Percentiles rank a stretch among this genome's conserved stretches.
Conservation (phyloP, 306 rosid species). For the Citrullus colocynthis region DNA sequence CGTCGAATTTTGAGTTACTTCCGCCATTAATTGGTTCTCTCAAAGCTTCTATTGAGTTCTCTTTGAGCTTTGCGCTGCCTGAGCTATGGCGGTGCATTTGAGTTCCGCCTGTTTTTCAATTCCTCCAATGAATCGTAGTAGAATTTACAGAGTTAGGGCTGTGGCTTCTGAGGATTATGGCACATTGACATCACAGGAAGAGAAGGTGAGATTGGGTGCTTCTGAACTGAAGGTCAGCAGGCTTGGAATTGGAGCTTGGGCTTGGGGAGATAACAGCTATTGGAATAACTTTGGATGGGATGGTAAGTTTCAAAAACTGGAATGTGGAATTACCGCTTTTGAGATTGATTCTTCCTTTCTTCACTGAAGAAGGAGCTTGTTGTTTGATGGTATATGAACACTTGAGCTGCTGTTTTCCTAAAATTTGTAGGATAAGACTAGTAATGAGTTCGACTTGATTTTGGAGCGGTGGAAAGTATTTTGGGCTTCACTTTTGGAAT, state of each 20-base stretch:
- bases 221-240: slow-evolving; percentile 63
- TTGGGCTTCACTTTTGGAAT: background rate
- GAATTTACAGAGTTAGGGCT: background rate
- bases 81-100: background rate
- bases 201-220: slow-evolving; percentile 52
- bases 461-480: background rate
- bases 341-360: background rate
- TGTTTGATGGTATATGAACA: background rate
- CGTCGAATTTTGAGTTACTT: too few relatives aligned
- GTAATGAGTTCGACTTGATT: background rate
- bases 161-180: background rate
- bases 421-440: background rate
- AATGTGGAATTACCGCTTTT: background rate
- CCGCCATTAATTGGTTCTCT: too few relatives aligned
- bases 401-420: background rate
- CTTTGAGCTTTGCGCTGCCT: background rate
- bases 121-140: background rate
- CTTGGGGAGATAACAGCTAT: slow-evolving; percentile 84
- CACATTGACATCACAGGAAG: slow-evolving; percentile 16
- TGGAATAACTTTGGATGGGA: slow-evolving; percentile 71
- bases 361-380: background rate
- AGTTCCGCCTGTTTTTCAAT: too few relatives aligned
- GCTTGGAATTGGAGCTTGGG: slow-evolving; percentile 89
- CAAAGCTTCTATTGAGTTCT: too few relatives aligned
- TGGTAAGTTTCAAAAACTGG: background rate